Conservation (phyloP, 805 yeast genomes). For the Candida endomychidarum region DNA sequence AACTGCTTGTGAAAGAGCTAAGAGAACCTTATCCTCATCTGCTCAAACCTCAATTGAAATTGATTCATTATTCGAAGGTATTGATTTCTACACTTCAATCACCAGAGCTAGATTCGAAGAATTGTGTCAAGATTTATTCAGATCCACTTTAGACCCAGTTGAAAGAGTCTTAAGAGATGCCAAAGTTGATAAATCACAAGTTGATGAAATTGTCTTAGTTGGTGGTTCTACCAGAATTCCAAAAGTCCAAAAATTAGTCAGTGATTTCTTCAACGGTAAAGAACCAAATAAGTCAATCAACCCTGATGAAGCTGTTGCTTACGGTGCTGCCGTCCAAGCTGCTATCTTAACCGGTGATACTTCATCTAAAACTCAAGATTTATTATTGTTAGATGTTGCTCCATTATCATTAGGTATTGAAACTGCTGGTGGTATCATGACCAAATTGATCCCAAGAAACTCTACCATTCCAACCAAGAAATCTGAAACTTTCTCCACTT, state of each 20-base stretch:
- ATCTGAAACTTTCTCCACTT: conserved; percentile 94
- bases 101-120: conserved; percentile 99
- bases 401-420: conserved; percentile 97
- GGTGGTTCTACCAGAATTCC: conserved; percentile 99
- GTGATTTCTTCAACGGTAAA: conserved; percentile 96
- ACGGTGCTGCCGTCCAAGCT: conserved; percentile 99
- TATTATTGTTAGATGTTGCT: conserved; percentile 92
- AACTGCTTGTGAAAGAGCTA: conserved; percentile 99
- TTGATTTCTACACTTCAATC: conserved; percentile 92
- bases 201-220: conserved; percentile 89
- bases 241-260: conserved; percentile 90
- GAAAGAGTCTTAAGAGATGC: conserved; percentile 92
- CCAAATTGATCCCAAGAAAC: conserved; percentile 97
- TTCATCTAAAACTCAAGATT: conserved; percentile 93
- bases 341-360: conserved; percentile 96
- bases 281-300: conserved; percentile 95
- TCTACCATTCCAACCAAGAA: conserved; percentile 97
- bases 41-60: conserved; percentile 95
- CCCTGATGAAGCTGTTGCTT: conserved; percentile 99
- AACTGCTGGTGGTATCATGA: conserved; percentile 99
- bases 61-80: conserved; percentile 92
- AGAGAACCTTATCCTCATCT: conserved; percentile 96
- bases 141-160: conserved; percentile 92
- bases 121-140: conserved; percentile 89
- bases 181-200: conserved; percentile 83